Base-by-base conservation (phyloP, 108 stramenopile species). In the Stephanodiscus minutulus region DNA sequence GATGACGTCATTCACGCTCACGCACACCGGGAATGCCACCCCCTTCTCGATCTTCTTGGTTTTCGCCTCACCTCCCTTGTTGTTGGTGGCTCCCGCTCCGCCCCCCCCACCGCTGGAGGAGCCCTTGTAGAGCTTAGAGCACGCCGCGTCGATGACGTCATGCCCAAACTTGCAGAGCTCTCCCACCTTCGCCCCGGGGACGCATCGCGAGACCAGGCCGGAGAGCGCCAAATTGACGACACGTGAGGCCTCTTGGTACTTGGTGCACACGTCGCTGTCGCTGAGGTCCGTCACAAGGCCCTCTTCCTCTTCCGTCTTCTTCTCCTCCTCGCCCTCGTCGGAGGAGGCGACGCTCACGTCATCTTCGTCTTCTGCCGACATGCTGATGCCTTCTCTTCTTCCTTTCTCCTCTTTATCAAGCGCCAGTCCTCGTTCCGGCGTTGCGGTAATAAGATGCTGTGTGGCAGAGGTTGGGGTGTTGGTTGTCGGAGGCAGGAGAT, bases 191-290 rank as follows among this genome's bases (percentile, higher is more conserved):
- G 91, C 96, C 20, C 98, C 98, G n/a, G 91, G 84, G 44, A 93
- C 77, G 65, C 91, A 93, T 82, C 98, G 93, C 35, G 62, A 36
- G 10, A 98, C 83, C 41, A 99, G 73, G 47, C 95, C 97, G 27
- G 78, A 75, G 47, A 99, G 80, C 13, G 97, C 96, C 56, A 93
- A 70, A 70, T 99, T 97, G 35, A 92, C 96, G 81, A 99, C 97
- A 68, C 97, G 97, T 58, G 97, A 92, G n/a, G 98, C 99, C 67
- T 97, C 97, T 70, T 96, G 97, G 82, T 98, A 99, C 87, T 99
- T 99, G 66, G 98, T 98, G 66, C 90, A 90, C 35, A 98, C 98
- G 75, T 98, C 96, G 39, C 90, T 91, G 70, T 68, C 24, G 43
- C 43, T 44, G 1, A 44, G 43, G 43, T 44, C 43, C 2, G 43